These are phyloP conservation scores for Dipteronia sinensis DNA, from an alignment of 345 rosid species.

Conservation along the genomic window DNA sequence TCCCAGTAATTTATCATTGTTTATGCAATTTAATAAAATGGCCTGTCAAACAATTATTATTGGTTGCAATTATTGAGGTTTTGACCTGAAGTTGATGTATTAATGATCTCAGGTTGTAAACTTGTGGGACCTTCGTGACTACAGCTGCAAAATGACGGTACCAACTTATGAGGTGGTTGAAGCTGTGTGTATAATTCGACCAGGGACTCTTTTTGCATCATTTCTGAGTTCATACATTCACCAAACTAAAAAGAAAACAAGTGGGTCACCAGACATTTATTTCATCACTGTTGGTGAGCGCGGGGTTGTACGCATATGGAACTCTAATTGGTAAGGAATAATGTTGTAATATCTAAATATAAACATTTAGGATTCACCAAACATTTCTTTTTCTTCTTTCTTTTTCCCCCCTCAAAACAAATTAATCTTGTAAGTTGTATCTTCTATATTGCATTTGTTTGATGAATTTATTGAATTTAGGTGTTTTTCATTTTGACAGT, in stretches of 20 bases:
- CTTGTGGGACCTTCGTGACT: conserved; percentile 86
- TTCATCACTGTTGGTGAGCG: conserved; percentile 90
- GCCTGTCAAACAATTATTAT: background rate
- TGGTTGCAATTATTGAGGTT: conserved; percentile 8
- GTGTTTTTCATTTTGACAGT: conserved; percentile 54
- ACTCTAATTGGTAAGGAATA: conserved; percentile 67
- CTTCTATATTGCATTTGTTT: conserved; percentile 9
- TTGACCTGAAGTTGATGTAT: conserved; percentile 9
- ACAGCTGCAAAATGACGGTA: conserved; percentile 70
- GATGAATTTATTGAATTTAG: conserved; percentile 17
- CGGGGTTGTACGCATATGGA: conserved; percentile 84
- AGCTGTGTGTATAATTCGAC: conserved; percentile 57
- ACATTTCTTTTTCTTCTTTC: conserved; percentile 1
- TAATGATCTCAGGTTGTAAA: conserved; percentile 73
- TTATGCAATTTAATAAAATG: conserved; percentile 8
- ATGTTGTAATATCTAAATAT: background rate
- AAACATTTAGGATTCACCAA: background rate
- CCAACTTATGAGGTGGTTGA: conserved; percentile 87
- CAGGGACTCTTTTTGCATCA: conserved; percentile 56
- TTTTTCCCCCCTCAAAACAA: background rate
- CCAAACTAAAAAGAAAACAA: conserved; percentile 44
- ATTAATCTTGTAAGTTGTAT: background rate
- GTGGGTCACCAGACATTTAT: conserved; percentile 40
- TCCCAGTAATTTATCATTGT: background rate
- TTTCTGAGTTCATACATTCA: conserved; percentile 44